These are phyloP conservation scores for Leccinum variicolor DNA, from an alignment of 768 basidiomycete species.

Conservation along the genomic window DNA sequence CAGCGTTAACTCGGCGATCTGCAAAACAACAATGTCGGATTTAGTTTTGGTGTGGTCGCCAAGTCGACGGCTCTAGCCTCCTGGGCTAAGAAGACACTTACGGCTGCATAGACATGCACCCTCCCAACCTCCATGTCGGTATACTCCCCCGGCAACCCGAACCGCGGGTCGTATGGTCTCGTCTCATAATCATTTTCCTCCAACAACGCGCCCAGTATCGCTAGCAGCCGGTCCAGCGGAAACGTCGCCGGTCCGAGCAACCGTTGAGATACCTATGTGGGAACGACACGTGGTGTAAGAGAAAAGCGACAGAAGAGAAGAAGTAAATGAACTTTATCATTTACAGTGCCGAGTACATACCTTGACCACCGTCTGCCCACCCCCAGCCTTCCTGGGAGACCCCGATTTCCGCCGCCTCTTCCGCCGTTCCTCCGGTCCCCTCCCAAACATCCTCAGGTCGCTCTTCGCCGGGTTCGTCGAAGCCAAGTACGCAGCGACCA, in stretches of 20 bases:
- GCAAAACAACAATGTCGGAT: background rate
- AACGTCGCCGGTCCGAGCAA: constrained; percentile 53
- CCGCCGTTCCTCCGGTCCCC: constrained; percentile 51
- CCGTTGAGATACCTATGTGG: constrained; percentile 62
- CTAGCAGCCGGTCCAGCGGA: constrained; percentile 54
- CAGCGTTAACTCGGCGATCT: constrained; percentile 46
- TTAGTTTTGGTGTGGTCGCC: background rate
- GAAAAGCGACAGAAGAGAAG: background rate
- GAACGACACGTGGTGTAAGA: background rate
- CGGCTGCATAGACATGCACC: constrained; percentile 56
- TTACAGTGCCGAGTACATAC: constrained; percentile 24
- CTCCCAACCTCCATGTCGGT: constrained; percentile 59
- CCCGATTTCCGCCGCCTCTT: constrained; percentile 45
- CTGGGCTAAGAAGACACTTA: constrained; percentile 37
- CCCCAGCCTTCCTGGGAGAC: constrained; percentile 33
- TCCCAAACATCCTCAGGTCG: constrained; percentile 60
- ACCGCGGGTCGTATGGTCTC: constrained; percentile 42
- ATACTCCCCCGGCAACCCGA: constrained; percentile 60
- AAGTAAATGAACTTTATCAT: background rate
- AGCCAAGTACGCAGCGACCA: constrained; percentile 76
- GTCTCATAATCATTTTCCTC: constrained; percentile 62
- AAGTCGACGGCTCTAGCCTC: background rate
- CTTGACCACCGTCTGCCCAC: constrained; percentile 42
- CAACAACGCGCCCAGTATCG: constrained; percentile 72
- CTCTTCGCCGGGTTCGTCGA: constrained; percentile 81